phyloP scores from a whole-genome alignment of 371 early-diverging fungal species.

The Coemansia sp. region DNA sequence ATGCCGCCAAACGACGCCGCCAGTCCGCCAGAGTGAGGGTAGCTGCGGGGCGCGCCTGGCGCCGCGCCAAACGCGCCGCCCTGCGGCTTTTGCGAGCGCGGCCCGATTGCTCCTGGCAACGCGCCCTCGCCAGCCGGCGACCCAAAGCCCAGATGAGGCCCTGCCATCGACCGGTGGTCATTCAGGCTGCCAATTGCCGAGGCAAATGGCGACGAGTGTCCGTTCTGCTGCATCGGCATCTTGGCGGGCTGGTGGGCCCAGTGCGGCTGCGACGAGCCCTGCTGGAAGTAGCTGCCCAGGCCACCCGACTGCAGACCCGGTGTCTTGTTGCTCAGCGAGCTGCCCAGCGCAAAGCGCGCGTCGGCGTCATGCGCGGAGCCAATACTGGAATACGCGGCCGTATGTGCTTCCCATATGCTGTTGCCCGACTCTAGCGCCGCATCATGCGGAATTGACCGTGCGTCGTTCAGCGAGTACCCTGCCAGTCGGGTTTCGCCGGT shows the following conservation, averaged over 20 bases:
- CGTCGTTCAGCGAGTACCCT: slow-evolving; percentile 34
- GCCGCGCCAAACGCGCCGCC: slow-evolving; percentile 2
- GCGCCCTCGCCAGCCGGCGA: slow-evolving; percentile 12
- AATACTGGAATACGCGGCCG: not conserved
- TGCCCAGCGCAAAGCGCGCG: not conserved
- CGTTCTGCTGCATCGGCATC: not conserved
- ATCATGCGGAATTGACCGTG: slow-evolving; percentile 9
- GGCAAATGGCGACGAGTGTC: slow-evolving; percentile 25
- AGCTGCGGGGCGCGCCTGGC: slow-evolving; percentile 10
- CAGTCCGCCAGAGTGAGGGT: slow-evolving; percentile 1
- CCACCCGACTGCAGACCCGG: slow-evolving; percentile 10
- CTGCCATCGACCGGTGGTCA: slow-evolving; percentile 9
- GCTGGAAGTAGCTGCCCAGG: slow-evolving; percentile 17
- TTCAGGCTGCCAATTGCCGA: slow-evolving; percentile 21
- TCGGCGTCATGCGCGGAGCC: not conserved
- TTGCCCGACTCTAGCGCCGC: not conserved
- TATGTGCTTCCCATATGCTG: slow-evolving; percentile 28
- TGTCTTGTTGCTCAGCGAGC: slow-evolving; percentile 5
- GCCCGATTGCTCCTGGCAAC: slow-evolving; percentile 27
- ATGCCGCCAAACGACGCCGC: slow-evolving; percentile 6
- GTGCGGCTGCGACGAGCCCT: slow-evolving; percentile 7
- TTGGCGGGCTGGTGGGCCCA: not conserved
- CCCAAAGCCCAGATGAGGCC: slow-evolving; percentile 1
- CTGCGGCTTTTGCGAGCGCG: slow-evolving; percentile 14
- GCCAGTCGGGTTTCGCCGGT: slow-evolving; percentile 25